Conservation (phyloP, 345 rosid species). For the Iberis pinnata region DNA sequence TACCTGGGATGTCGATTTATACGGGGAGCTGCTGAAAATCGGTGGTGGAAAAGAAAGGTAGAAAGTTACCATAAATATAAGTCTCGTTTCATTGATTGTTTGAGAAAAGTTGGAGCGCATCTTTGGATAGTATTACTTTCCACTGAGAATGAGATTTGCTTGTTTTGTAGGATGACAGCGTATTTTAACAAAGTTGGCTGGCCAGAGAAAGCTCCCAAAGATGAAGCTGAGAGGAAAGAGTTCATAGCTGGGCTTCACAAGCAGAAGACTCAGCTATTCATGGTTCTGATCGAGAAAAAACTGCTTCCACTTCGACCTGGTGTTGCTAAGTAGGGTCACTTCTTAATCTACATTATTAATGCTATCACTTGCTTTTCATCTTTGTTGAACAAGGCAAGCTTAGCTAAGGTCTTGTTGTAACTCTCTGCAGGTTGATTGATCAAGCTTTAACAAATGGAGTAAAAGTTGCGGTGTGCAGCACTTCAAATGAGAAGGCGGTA, state of each 20-base stretch:
- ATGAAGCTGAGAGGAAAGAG: constrained; percentile 75
- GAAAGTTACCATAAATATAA: neutral
- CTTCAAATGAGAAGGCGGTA: constrained; percentile 99
- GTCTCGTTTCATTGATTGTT: too few relatives aligned
- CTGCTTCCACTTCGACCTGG: constrained; percentile 89
- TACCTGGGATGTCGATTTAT: constrained; percentile 88
- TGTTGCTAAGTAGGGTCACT: constrained; percentile 60
- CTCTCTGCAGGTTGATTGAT: constrained; percentile 61
- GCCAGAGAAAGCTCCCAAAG: constrained; percentile 87
- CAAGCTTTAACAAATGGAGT: constrained; percentile 82
- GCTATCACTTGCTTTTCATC: neutral
- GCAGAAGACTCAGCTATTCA: constrained; percentile 79
- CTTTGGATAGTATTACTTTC: too few relatives aligned
- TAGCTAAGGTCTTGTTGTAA: neutral
- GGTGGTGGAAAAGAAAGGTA: constrained; percentile 97
- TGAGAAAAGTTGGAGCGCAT: too few relatives aligned
- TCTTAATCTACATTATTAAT: neutral
- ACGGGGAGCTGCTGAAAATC: constrained; percentile 85
- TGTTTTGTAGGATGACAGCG: constrained; percentile 71
- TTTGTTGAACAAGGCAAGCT: too few relatives aligned
- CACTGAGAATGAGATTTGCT: neutral
- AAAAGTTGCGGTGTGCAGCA: constrained; percentile 88
- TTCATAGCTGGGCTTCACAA: constrained; percentile 90
- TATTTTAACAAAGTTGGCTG: constrained; percentile 82
- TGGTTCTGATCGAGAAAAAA: constrained; percentile 82